Evolutionary conservation across 2,329 filamentous ascomycete genomes (phyloP), one percentile per base, ranked within the genome.

Genomic region (Lecanicillium sp.): DNA sequence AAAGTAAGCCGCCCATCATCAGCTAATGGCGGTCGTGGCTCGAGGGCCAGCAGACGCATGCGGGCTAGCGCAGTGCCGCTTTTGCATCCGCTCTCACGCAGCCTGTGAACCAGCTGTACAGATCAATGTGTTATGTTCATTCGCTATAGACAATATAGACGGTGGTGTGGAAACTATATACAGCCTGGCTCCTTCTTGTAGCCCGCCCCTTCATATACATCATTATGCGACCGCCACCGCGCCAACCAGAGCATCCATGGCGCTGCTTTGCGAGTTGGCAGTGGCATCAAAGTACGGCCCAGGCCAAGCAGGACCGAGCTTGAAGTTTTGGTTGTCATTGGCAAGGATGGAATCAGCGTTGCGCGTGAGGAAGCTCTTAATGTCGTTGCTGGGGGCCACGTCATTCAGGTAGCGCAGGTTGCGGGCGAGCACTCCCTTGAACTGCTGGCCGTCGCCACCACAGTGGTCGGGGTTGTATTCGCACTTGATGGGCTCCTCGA

Each of bases 351-450:
- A 76, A 52, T 83, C 68, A 10, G 84, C 84, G 50, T 86, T 87
- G 27, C 63, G 67, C 42, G 71, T 61, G 48, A 88, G 76, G 46
- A 83, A 81, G 2, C 66, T 60, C 14, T 64, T 67, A 57, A 81
- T 83, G 10, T 61, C 61, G 5, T 68, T 60, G 33, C 74, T 66
- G 0, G 77, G 75, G 1, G 71, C 72, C 2, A 64, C 74, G 1
- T 66, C 58, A 23, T 84, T 68, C 26, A 89, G 63, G 48, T 77
- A 74, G 30, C 73, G 70, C 19, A 88, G 65, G 58, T 86, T 86
- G 21, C 83, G 74, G 14, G 78, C 71, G 52, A 87, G 86, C 29
- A 87, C 70, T 5, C 85, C 85, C 63, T 89, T 88, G 73, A 88
- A 89, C 57, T 86, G 80, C 20, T 77, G 71, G 2, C 70, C 75